These are phyloP conservation scores for Alternaria infectoria DNA, from an alignment of 2,329 filamentous ascomycete genomes.

Conservation along the genomic window DNA sequence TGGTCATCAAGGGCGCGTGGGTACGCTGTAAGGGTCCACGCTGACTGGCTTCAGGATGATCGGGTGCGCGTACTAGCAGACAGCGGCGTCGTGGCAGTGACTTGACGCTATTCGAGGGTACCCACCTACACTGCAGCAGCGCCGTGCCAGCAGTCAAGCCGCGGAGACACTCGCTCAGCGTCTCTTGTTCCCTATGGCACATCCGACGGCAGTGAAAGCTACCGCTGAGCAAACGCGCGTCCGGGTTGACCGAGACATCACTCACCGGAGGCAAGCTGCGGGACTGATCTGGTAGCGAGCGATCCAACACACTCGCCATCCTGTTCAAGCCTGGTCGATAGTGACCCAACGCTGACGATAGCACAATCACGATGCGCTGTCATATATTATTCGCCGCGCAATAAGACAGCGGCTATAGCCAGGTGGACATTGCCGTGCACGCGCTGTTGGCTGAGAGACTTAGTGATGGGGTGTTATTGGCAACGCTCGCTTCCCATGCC, in stretches of 20 bases:
- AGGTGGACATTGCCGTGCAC: constrained; percentile 5
- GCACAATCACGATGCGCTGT: constrained; percentile 1
- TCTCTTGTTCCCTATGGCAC: neutral
- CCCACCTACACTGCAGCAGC: neutral
- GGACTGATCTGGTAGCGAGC: constrained; percentile 12
- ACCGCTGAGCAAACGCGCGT: neutral
- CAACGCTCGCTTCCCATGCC: constrained; percentile 1
- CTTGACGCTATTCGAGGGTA: neutral
- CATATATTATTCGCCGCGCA: constrained; percentile 7
- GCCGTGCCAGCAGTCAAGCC: neutral
- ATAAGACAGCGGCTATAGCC: constrained; percentile 8
- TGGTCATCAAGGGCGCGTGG: neutral
- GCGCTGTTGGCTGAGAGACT: constrained; percentile 1
- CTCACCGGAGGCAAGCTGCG: constrained; percentile 1
- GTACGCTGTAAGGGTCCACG: neutral
- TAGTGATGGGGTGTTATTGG: constrained; percentile 1
- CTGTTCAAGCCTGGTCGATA: constrained; percentile 4
- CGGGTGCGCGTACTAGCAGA: neutral
- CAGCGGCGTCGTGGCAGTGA: neutral
- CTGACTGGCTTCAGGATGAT: neutral
- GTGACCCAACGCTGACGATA: constrained; percentile 11
- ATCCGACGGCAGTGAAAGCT: neutral
- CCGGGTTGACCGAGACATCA: constrained; percentile 8
- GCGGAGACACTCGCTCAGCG: neutral
- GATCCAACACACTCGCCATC: constrained; percentile 8